A percentile compares a stretch with the other conserved stretches of the same genome.
These are phyloP conservation scores for Prunus mira DNA, from an alignment of 306 rosid genomes.

Conservation along the genomic window DNA sequence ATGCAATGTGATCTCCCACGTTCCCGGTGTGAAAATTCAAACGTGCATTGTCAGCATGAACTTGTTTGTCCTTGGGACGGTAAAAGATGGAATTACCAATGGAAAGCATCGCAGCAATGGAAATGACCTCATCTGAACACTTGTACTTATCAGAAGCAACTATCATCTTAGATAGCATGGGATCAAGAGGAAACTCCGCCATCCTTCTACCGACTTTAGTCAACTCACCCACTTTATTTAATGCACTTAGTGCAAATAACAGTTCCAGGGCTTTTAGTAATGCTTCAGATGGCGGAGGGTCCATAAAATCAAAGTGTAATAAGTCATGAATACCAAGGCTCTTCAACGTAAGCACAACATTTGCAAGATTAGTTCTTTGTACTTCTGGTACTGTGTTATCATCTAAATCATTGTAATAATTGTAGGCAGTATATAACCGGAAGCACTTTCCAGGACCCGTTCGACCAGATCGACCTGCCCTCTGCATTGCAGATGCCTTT, in stretches of 20 bases:
- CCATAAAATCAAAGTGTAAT: constrained; percentile 89
- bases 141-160: constrained; percentile 88
- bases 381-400: constrained; percentile 91
- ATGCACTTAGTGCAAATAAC: constrained; percentile 79
- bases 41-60: constrained; percentile 92
- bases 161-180: constrained; percentile 88
- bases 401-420: constrained; percentile 68
- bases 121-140: constrained; percentile 83
- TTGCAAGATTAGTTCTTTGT: constrained; percentile 89
- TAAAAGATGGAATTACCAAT: constrained; percentile 89
- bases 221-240: constrained; percentile 82
- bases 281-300: constrained; percentile 96
- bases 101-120: constrained; percentile 92
- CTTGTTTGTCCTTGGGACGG: constrained; percentile 99
- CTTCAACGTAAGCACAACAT: constrained; percentile 82
- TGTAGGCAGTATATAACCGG: constrained; percentile 76
- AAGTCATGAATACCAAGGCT: constrained; percentile 89
- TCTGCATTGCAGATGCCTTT: constrained; percentile 93
- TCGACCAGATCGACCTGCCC: constrained; percentile 97
- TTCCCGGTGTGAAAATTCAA: constrained; percentile 88
- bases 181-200: constrained; percentile 99
- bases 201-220: constrained; percentile 87
- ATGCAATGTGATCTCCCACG: constrained; percentile 88
- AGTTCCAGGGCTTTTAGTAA: constrained; percentile 86
- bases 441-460: constrained; percentile 98